phyloP scores from a whole-genome alignment of 306 rosid genomes.

The Hippophae rhamnoides region DNA sequence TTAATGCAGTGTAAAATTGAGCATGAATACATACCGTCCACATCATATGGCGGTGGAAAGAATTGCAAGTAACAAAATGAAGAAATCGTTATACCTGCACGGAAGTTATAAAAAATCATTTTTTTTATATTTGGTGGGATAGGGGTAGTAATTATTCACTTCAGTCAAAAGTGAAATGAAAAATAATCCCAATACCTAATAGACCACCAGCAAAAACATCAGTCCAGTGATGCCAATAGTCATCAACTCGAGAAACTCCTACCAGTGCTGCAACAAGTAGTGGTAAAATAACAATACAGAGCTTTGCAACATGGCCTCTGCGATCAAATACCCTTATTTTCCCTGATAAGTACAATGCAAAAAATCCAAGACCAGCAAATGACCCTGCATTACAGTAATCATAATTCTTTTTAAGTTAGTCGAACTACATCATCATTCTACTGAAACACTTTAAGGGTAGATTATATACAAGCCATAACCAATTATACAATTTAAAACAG shows the following conservation, averaged over 20 bases:
- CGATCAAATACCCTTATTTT: conserved; percentile 43
- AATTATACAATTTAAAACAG: background rate
- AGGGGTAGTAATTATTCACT: background rate
- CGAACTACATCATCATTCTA: no score
- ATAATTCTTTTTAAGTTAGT: no score
- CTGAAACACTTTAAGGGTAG: background rate
- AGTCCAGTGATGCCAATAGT: conserved; percentile 58
- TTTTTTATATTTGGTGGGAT: background rate
- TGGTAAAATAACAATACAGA: conserved; percentile 39
- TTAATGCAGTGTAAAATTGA: conserved; percentile 1
- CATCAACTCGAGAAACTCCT: conserved; percentile 40
- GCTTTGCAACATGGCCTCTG: conserved; percentile 35
- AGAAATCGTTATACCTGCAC: conserved; percentile 57
- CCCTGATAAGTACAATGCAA: conserved; percentile 47
- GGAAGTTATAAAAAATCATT: conserved; percentile 24
- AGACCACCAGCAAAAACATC: conserved; percentile 43
- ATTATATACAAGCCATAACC: background rate
- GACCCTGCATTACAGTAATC: conserved; percentile 25
- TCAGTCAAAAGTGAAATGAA: background rate
- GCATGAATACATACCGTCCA: conserved; percentile 47
- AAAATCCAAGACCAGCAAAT: conserved; percentile 50
- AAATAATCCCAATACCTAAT: conserved; percentile 16
- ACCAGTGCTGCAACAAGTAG: conserved; percentile 36
- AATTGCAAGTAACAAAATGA: conserved; percentile 90
- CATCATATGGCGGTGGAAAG: conserved; percentile 84